phyloP scores from a whole-genome alignment of 2,329 filamentous ascomycete genomes.

The Ustulina deusta region DNA sequence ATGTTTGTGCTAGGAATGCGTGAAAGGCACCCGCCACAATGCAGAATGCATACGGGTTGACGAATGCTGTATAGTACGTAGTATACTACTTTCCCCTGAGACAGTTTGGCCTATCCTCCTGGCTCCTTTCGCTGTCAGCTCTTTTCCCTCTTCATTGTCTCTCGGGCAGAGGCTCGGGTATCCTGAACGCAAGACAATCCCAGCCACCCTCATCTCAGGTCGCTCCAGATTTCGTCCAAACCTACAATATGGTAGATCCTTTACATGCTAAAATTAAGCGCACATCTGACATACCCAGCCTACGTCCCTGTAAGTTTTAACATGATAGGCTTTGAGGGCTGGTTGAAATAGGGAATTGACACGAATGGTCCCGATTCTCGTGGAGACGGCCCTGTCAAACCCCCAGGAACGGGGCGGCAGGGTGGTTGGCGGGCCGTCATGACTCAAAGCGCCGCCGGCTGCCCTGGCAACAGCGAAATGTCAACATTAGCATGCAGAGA shows the following conservation, averaged over 20 bases:
- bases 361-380: neutral
- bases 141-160: neutral
- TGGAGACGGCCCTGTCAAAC: neutral
- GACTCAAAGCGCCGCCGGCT: conserved; percentile 36
- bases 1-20: too few relatives aligned
- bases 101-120: neutral
- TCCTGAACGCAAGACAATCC: too few relatives aligned
- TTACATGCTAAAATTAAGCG: too few relatives aligned
- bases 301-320: too few relatives aligned
- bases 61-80: too few relatives aligned
- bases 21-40: too few relatives aligned
- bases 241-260: too few relatives aligned
- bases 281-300: too few relatives aligned
- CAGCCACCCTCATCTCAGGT: neutral
- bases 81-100: too few relatives aligned
- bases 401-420: conserved; percentile 1
- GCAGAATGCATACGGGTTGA: too few relatives aligned
- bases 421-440: conserved; percentile 24
- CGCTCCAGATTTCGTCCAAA: neutral
- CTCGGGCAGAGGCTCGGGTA: too few relatives aligned
- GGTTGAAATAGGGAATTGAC: neutral
- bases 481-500: conserved; percentile 40
- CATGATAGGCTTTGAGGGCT: too few relatives aligned
- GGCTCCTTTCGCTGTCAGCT: neutral
- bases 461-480: conserved; percentile 46